A percentile compares a stretch with the other conserved stretches of the same genome.
Conservation (phyloP, 805 yeast species). For the Lipomyces oligophaga region DNA sequence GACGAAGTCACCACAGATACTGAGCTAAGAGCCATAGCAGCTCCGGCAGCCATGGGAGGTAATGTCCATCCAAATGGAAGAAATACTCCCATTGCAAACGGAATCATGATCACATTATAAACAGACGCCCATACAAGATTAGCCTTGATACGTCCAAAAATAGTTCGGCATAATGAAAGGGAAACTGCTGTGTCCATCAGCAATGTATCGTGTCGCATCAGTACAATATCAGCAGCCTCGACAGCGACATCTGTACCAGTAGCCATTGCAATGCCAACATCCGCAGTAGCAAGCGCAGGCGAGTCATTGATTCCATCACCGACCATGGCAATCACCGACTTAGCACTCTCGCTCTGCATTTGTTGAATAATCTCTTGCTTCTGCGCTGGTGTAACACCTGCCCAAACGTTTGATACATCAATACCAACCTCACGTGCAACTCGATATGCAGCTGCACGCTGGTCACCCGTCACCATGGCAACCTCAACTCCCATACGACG, state of each 20-base stretch:
- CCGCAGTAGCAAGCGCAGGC: constrained; percentile 86
- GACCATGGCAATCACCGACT: constrained; percentile 63
- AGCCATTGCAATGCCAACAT: constrained; percentile 85
- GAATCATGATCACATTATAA: constrained; percentile 84
- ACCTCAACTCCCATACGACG: constrained; percentile 52
- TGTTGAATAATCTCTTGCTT: constrained; percentile 64
- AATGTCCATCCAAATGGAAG: constrained; percentile 68
- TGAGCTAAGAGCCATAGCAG: constrained; percentile 90
- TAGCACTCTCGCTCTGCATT: constrained; percentile 43
- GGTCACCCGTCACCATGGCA: constrained; percentile 91
- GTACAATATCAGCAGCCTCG: constrained; percentile 91
- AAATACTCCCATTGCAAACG: constrained; percentile 90
- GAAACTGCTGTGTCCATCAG: constrained; percentile 47
- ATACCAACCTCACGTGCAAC: constrained; percentile 70
- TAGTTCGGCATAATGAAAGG: constrained; percentile 60
- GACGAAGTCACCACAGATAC: constrained; percentile 85
- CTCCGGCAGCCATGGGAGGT: constrained; percentile 87
- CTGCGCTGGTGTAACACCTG: constrained; percentile 71
- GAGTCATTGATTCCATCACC: constrained; percentile 99
- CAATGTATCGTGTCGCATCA: constrained; percentile 44
- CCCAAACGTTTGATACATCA: constrained; percentile 57
- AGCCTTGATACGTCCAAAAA: constrained; percentile 71
- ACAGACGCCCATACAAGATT: constrained; percentile 83
- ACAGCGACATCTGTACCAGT: constrained; percentile 95
- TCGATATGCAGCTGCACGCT: constrained; percentile 53